A percentile compares a stretch with the other conserved stretches of the same genome.
phyloP scores from a whole-genome alignment of 768 basidiomycete species.

The Russula sp. region DNA sequence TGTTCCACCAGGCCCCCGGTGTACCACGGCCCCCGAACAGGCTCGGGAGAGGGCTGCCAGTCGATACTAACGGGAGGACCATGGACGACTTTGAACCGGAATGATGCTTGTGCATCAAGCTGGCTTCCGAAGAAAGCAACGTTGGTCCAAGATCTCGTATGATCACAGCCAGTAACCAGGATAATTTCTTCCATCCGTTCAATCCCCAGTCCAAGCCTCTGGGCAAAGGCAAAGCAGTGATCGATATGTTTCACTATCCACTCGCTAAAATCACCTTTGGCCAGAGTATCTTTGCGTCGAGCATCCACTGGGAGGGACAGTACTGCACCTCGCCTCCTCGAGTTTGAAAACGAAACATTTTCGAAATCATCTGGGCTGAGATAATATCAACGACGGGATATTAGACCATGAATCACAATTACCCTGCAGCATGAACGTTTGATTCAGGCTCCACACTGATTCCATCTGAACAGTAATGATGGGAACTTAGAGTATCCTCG shows the following conservation, averaged over 20 bases:
- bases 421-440: not conserved
- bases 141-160: not conserved
- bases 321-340: not conserved
- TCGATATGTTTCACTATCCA: conserved; percentile 9
- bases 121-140: not conserved
- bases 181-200: conserved; percentile 6
- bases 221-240: not conserved
- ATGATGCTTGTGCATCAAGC: no score
- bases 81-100: no score
- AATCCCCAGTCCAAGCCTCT: not conserved
- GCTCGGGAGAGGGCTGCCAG: no score
- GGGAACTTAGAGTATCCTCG: not conserved
- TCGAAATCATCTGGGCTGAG: no score
- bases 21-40: no score
- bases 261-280: not conserved
- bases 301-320: conserved; percentile 4
- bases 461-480: not conserved
- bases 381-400: no score
- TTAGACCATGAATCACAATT: not conserved
- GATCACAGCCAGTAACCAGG: conserved; percentile 3
- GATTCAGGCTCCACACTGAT: not conserved
- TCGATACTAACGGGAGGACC: no score
- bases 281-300: conserved; percentile 2
- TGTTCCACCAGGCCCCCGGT: no score
- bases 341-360: not conserved